Evolutionary conservation across 768 basidiomycete species (phyloP).

Genomic region (Exsudoporus frostii): DNA sequence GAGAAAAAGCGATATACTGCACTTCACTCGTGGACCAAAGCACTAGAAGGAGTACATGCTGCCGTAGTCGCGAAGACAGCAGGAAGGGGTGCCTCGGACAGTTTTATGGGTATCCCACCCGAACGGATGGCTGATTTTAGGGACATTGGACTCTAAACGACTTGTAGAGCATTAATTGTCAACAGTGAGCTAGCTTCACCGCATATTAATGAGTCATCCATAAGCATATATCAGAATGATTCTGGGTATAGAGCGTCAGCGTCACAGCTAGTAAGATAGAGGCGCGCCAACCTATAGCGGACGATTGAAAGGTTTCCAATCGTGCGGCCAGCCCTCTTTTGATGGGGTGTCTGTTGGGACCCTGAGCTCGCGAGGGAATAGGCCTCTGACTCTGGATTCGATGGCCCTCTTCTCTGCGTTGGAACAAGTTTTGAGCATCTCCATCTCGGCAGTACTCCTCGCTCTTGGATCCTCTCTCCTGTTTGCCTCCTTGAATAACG

Average conservation of each 20-base stretch:
- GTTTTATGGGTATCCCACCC: constrained; percentile 34
- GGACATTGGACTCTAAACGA: constrained; percentile 23
- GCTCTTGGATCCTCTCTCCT: constrained; percentile 70
- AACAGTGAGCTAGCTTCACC: background rate
- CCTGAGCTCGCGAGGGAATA: constrained; percentile 86
- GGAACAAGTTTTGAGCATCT: constrained; percentile 58
- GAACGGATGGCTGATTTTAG: constrained; percentile 33
- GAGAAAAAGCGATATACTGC: constrained; percentile 86
- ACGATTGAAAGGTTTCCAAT: constrained; percentile 69
- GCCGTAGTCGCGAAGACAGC: constrained; percentile 74
- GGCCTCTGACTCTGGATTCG: constrained; percentile 73
- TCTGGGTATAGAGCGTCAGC: constrained; percentile 4
- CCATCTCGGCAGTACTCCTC: constrained; percentile 54
- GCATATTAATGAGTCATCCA: constrained; percentile 1
- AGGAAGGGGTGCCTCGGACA: constrained; percentile 28
- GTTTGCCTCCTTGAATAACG: constrained; percentile 69
- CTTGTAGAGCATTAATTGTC: constrained; percentile 8
- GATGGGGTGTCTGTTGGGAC: constrained; percentile 85
- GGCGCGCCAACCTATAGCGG: constrained; percentile 35
- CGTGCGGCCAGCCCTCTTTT: constrained; percentile 79
- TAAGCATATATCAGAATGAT: background rate
- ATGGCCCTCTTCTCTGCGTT: constrained; percentile 64
- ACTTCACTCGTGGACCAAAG: constrained; percentile 76
- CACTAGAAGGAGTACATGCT: constrained; percentile 74
- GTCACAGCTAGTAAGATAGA: background rate